Evolutionary conservation across 345 rosid genomes (phyloP), one percentile per base, ranked within the genome.

Genomic region (Arabidopsis thaliana): DNA sequence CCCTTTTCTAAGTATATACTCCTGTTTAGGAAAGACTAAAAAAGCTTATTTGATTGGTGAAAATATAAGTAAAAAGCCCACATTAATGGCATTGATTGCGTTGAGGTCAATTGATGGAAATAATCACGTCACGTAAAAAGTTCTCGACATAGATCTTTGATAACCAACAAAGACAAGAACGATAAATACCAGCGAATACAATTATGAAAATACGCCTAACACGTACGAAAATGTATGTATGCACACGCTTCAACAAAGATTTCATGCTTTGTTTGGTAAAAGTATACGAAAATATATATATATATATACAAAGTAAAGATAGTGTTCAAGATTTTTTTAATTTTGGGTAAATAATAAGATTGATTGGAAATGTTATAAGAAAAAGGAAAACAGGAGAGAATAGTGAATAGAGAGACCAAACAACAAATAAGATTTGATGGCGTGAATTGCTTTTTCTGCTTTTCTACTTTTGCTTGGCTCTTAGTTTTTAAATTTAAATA

Each of bases 371-470:
- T 3, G 2, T 3, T 9, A 20, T 36, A 36, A 8, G 7, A 22
- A 59, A 28, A 28, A 28, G 32, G 32, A 28, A 28, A 20, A 59
- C 13, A 13, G 7, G 7, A 28, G 32, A 5, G 34, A 46, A 16
- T 34, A 30, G 32, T 28, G 32, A 28, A 28, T 28, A 28, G 32
- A 28, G 46, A 33, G 28, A 42, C 10, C 80, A 76, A 80, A 87
- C 76, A 69, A 30, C 14, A 57, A 10, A 50, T 6, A 52, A 75
- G 79, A 75, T 77, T 69, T 85, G 59, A 75, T 67, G 67, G 73
- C 52, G 53, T 67, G 67, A 67, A 44, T 38, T 67, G 48, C 74
- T 51, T 74, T 66, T 64, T 44, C 22, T 38, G 50, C 9, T 55
- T 36, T 57, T 37, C 41, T 61, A 67, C 53, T 72, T 72, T 72